Base-by-base conservation (phyloP, 768 basidiomycete species). In the Paxillus involutus region DNA sequence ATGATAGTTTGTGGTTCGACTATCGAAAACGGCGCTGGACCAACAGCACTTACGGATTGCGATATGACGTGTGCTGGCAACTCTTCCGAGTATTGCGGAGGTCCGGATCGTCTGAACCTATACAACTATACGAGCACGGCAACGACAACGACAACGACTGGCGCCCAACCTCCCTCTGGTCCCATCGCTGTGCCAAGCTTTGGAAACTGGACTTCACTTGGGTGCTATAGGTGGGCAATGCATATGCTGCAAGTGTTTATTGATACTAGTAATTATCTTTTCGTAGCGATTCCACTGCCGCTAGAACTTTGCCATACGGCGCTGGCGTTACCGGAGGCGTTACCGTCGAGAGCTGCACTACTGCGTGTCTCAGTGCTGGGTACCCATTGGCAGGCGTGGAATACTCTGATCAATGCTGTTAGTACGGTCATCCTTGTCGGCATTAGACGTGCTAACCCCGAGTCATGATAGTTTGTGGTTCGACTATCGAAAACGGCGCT, bases 111-210 rank as follows among this genome's bases (percentile, higher is more conserved):
- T 32, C 73, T 90, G 19, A 86, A 80, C 49, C 67, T 84, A 3
- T 90, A 87, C 67, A 86, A 88, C 65, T 88, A 80, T 58, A 89
- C 86, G 39, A 86, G 85, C 0, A 80, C 77, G 21, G 78, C 82
- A n/a, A 40, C 53, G 5, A 37, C 82, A n/a, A 40, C 53, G 3
- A 37, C 65, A 75, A 71, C 19, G n/a, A n/a, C n/a, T n/a, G n/a
- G n/a, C n/a, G 68, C 68, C 30, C 51, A 73, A 12, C 83, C 87
- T 26, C 82, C 88, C 13, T 58, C 82, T 0, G 67, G 79, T 13
- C 87, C 89, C 0, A 57, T 71, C 16, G 81, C 80, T 21, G 76
- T 80, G 0, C 72, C 78, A 4, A 79, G 66, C 44, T 77, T 85
- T 30, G 88, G 86, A 4, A 72, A 78, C 29, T 91, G 89, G 88